These are phyloP conservation scores for Ceratocystis lukuohia DNA, from an alignment of 2,329 filamentous ascomycete genomes.

Conservation along the genomic window DNA sequence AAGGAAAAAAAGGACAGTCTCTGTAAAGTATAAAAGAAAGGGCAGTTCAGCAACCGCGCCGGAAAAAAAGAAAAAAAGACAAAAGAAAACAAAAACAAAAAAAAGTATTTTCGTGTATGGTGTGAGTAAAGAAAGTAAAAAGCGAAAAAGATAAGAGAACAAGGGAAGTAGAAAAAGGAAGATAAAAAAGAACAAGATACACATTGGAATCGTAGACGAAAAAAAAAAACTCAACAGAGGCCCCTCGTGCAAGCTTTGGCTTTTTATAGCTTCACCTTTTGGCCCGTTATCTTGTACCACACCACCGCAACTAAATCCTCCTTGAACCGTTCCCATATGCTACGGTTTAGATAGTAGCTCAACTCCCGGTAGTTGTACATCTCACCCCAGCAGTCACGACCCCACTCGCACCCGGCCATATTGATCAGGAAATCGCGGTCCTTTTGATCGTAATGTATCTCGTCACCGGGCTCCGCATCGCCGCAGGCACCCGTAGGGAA, in stretches of 20 bases:
- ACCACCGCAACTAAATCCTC: slow-evolving; percentile 48
- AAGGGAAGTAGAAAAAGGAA: slow-evolving; percentile 8
- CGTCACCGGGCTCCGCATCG: slow-evolving; percentile 54
- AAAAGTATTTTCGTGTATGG: slow-evolving; percentile 3
- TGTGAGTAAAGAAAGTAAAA: slow-evolving; percentile 5
- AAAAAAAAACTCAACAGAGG: slow-evolving; percentile 3
- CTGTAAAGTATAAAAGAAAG: slow-evolving; percentile 5
- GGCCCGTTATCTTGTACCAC: slow-evolving; percentile 51
- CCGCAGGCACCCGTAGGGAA: slow-evolving; percentile 85
- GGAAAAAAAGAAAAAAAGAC: not conserved
- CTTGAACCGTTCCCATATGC: slow-evolving; percentile 64
- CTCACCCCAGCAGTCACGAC: slow-evolving; percentile 92
- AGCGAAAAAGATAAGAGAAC: not conserved
- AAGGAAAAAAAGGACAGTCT: not conserved
- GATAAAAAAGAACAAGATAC: slow-evolving; percentile 14
- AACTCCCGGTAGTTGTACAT: slow-evolving; percentile 92
- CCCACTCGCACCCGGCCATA: slow-evolving; percentile 97
- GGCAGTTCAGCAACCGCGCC: not conserved
- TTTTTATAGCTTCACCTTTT: slow-evolving; percentile 42
- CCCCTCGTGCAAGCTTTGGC: too few relatives aligned
- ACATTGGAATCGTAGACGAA: slow-evolving; percentile 20
- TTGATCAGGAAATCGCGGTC: slow-evolving; percentile 92
- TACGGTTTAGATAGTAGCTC: slow-evolving; percentile 79
- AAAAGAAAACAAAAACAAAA: not conserved
- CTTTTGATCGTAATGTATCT: slow-evolving; percentile 71